A percentile compares a stretch with the other conserved stretches of the same genome.
Conservation (phyloP, 306 rosid species). For the Begonia masoniana region DNA sequence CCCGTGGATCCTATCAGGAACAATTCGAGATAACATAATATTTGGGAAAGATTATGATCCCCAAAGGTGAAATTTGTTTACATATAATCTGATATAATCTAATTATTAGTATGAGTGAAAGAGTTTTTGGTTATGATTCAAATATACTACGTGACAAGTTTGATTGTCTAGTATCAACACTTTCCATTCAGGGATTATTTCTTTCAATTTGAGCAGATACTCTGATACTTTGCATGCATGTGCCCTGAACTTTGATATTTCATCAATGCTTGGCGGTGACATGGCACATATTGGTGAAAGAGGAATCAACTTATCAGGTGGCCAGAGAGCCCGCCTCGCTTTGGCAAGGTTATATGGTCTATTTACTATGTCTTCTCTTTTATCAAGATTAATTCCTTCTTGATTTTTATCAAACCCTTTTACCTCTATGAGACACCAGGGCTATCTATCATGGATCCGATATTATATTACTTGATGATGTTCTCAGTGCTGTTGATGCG, state of each 20-base stretch:
- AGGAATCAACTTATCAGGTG: constrained; percentile 86
- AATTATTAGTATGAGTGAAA: too few species aligned
- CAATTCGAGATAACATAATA: constrained; percentile 77
- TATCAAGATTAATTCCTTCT: background rate
- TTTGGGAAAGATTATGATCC: constrained; percentile 64
- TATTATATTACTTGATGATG: constrained; percentile 77
- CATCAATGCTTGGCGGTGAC: constrained; percentile 86
- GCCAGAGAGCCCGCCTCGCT: constrained; percentile 95
- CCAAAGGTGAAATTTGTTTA: constrained; percentile 37
- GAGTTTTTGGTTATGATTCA: too few species aligned
- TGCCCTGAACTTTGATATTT: constrained; percentile 76
- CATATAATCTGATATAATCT: too few species aligned
- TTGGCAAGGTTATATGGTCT: constrained; percentile 61
- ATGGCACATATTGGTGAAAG: constrained; percentile 86
- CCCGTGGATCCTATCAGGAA: constrained; percentile 94
- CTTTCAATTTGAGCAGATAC: constrained; percentile 40
- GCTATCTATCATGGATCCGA: constrained; percentile 73
- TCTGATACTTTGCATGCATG: constrained; percentile 55
- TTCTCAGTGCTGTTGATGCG: constrained; percentile 86
- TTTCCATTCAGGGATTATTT: background rate
- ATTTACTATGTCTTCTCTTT: constrained; percentile 2
- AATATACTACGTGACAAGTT: too few species aligned
- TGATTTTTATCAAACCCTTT: constrained; percentile 8
- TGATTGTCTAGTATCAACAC: too few species aligned
- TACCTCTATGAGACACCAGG: constrained; percentile 37